Percentiles rank a stretch among this genome's conserved stretches.
Conservation (phyloP, 495 filamentous ascomycete genomes). For the Cercophora samala region DNA sequence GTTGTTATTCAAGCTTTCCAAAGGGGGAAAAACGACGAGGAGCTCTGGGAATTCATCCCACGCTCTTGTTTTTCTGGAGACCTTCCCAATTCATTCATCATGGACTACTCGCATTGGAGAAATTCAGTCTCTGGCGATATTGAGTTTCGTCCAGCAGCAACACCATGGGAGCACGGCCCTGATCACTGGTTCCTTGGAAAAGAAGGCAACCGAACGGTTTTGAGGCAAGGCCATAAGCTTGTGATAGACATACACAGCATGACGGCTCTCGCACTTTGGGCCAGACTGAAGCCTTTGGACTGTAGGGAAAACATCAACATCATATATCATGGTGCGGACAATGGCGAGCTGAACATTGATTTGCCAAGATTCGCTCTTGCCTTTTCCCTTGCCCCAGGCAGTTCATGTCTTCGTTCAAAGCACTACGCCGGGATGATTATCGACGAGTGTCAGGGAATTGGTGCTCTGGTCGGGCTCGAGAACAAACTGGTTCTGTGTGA, state of each 20-base stretch:
- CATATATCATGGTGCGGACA: conserved; percentile 2
- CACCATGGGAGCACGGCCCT: conserved; percentile 39
- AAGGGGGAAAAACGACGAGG: conserved; percentile 10
- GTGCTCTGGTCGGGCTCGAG: conserved; percentile 51
- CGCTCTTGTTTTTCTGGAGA: conserved; percentile 36
- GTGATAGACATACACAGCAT: conserved; percentile 17
- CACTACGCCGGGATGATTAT: conserved; percentile 46
- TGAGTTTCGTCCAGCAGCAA: conserved; percentile 47
- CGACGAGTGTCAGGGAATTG: conserved; percentile 49
- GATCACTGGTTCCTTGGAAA: conserved; percentile 18
- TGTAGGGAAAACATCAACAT: conserved; percentile 8
- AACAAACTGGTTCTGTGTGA: conserved; percentile 52
- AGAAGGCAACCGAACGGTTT: background rate
- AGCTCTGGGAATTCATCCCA: conserved; percentile 48
- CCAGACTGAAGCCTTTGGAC: conserved; percentile 16
- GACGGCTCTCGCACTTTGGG: background rate
- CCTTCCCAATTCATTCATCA: conserved; percentile 47
- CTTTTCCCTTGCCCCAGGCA: conserved; percentile 12
- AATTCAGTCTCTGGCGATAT: conserved; percentile 27
- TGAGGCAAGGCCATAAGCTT: conserved; percentile 3
- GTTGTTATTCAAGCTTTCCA: conserved; percentile 23
- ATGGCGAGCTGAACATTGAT: background rate
- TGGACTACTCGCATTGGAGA: conserved; percentile 55
- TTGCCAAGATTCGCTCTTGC: conserved; percentile 21
- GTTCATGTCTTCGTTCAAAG: conserved; percentile 20